Evolutionary conservation across 2,329 filamentous ascomycete genomes (phyloP), one percentile per base, ranked within the genome.

Genomic region (Ilyonectria robusta): DNA sequence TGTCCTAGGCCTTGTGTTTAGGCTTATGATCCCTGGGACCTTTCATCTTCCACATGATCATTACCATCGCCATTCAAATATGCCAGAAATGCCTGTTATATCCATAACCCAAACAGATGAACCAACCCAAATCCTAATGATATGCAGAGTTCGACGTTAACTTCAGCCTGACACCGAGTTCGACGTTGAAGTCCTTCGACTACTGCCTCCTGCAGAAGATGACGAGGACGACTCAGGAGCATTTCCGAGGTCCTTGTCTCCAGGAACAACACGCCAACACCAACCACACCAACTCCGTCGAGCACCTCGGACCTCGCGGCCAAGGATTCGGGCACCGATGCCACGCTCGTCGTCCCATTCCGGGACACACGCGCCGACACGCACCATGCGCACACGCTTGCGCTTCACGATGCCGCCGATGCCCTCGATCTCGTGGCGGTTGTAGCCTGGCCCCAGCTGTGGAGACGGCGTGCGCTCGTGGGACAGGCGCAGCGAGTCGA

Each of bases 201-300:
- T 71, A 42, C 68, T 74, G 6, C 73, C 60, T 26, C 71, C 70
- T 11, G 65, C 68, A 17, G 70, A 74, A 7, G 74, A 75, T 26
- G 74, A 74, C 0, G 74, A 75, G 6, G 76, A 74, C 29, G 75
- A 77, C 3, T 66, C 53, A 15, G 72, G 57, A 59, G 72, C 72
- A 53, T 76, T 77, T 19, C 67, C 66, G 17, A 75, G 63, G 47
- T 89, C 87, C 70, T 81, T 83, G 46, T 81, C 79, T 2, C 90
- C 86, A 0, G 91, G 91, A 59, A 97, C 89, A 3, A 94, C 91
- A 67, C 94, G 86, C 79, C 87, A 89, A 79, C 95, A 98, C 95
- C 95, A 98, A 0, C 93, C 94, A 80, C 95, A 98, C 94, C 94
- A 97, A 77, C 93, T 94, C 67, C 95, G 87, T 63, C 90, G 85